phyloP scores from a whole-genome alignment of 257 asterid species.

The Petrea volubilis region DNA sequence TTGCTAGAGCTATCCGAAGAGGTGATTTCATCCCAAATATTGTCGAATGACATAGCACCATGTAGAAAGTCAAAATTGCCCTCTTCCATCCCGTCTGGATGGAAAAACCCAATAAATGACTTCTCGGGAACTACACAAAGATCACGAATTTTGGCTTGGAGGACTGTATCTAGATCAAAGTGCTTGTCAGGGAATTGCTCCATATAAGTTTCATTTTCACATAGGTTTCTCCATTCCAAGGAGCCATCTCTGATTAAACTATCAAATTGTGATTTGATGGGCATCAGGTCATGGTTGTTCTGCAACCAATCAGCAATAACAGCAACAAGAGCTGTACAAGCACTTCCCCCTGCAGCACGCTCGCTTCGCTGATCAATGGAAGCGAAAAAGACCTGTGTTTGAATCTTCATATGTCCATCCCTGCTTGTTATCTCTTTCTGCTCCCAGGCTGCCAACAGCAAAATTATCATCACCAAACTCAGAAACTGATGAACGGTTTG shows the following conservation, averaged over 20 bases:
- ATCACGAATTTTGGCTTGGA: slow-evolving; percentile 67
- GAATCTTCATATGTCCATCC: slow-evolving; percentile 78
- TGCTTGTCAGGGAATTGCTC: slow-evolving; percentile 86
- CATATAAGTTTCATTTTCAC: slow-evolving; percentile 60
- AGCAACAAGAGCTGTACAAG: slow-evolving; percentile 95
- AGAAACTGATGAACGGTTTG: slow-evolving; percentile 66
- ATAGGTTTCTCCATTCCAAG: slow-evolving; percentile 90
- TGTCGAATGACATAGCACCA: slow-evolving; percentile 94
- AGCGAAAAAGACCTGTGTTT: slow-evolving; percentile 80
- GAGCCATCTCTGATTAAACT: slow-evolving; percentile 88
- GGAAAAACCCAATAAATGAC: slow-evolving; percentile 89
- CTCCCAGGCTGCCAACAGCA: slow-evolving; percentile 91
- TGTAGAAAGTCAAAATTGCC: slow-evolving; percentile 77
- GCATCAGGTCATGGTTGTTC: slow-evolving; percentile 65
- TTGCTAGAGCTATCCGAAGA: slow-evolving; percentile 29
- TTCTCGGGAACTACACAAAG: slow-evolving; percentile 66
- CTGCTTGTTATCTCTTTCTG: slow-evolving; percentile 77
- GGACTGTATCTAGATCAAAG: slow-evolving; percentile 91
- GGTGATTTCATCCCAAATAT: slow-evolving; percentile 87
- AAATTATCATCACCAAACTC: slow-evolving; percentile 90
- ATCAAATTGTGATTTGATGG: slow-evolving; percentile 88
- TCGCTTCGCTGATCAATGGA: slow-evolving; percentile 98
- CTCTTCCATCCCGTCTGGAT: slow-evolving; percentile 67
- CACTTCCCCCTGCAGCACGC: slow-evolving; percentile 93
- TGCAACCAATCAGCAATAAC: slow-evolving; percentile 95